Evolutionary conservation across 495 filamentous ascomycete species (phyloP), one percentile per base, ranked within the genome.

Genomic region (Penicillium ochrochloron): DNA sequence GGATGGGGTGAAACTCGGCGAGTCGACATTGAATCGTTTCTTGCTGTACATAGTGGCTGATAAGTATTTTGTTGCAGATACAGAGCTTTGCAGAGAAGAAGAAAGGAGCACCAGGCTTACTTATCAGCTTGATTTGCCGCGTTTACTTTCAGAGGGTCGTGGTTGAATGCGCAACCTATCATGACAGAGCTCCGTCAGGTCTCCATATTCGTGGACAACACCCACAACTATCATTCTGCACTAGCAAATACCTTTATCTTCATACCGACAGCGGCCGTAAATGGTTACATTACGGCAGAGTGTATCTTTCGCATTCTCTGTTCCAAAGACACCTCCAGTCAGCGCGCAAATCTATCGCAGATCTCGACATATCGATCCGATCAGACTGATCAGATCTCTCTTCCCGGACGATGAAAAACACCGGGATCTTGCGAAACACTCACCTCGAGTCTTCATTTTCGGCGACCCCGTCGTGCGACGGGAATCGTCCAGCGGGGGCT

Each of bases 241-340:
- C 19, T 3, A 11, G 33, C 9, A 14, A 21, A 21, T 35, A 86
- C 84, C 91, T 80, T 93, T 90, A 70, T 95, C 92, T 77, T 95
- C 90, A 76, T 91, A 97, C 56, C 92, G 89, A 76, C 94, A 98
- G 74, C 93, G 89, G 33, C 94, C 94, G 75, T 97, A 97, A 63
- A 98, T 97, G 41, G 92, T 86, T 14, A 98, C 88, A 76, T 98
- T 97, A 66, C 94, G 88, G 79, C 94, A 98, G 29, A 95, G 82
- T 0, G 92, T 97, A 68, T 94, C 93, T 76, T 94, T 96, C 59
- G 89, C 80, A 70, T 86, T 86, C 70, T 89, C 87, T 89, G 59
- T 51, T 35, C 61, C 27, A 31, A 62, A 51, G 27, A 52, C 57
- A 14, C 56, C 46, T 19, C 33, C 31, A 55, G 48, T 68, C 11